A percentile compares a stretch with the other conserved stretches of the same genome.
phyloP scores from a whole-genome alignment of 768 basidiomycete genomes.

The Boletus tylopilopsis region DNA sequence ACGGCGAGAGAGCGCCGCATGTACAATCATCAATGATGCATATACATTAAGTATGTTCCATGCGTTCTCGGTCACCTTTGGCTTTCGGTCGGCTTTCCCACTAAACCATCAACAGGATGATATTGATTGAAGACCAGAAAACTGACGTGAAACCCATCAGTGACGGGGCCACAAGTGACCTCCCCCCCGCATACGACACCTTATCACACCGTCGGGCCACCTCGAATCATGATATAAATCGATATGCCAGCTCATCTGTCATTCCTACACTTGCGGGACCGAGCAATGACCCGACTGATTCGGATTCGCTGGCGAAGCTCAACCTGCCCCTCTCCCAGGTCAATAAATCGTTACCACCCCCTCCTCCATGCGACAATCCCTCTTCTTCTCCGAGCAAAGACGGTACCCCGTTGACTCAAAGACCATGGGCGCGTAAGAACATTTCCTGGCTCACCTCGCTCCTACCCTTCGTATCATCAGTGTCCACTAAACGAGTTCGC shows the following conservation, averaged over 20 bases:
- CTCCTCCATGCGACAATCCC: not conserved
- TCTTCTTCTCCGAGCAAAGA: not conserved
- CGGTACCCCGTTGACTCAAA: not conserved
- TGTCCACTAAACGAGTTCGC: slow-evolving; percentile 43
- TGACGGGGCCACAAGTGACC: not conserved
- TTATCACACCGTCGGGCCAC: not conserved
- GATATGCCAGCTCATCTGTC: not conserved
- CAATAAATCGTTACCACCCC: not conserved
- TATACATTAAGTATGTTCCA: not conserved
- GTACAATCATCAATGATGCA: not conserved
- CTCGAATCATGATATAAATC: not conserved
- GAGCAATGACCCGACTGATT: not conserved
- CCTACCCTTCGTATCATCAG: slow-evolving; percentile 24
- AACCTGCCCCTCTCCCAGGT: not conserved
- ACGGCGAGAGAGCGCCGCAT: no score
- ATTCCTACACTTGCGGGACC: not conserved
- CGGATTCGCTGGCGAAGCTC: no score
- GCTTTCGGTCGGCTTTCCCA: not conserved
- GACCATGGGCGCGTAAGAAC: slow-evolving; percentile 3
- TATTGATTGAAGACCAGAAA: not conserved
- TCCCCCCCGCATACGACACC: slow-evolving; percentile 17
- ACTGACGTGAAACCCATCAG: not conserved
- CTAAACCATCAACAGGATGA: not conserved
- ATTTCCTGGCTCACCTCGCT: slow-evolving; percentile 30
- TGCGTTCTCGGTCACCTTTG: no score